Base-by-base conservation (phyloP, 176 grass and related monocot genomes). In the Neostapfia colusana region DNA sequence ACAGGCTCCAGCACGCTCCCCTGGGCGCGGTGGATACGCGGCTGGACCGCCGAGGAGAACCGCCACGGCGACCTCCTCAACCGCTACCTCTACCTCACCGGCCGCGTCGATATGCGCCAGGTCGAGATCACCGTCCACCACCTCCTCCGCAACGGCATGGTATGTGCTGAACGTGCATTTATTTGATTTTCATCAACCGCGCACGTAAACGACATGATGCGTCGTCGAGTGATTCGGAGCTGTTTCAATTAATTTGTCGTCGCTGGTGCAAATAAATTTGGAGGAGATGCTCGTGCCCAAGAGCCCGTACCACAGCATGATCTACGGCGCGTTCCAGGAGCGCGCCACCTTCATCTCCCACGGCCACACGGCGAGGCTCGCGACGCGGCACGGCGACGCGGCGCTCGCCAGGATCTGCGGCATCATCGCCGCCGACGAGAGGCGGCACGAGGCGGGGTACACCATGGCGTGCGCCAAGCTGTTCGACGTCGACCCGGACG, bases 1-100 rank as follows among this genome's bases (percentile, higher is more conserved):
- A 83, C 85, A 1, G 85, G 85, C 16, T 27, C 38, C 24, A 76
- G 78, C 56, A 0, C 8, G 8, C 70, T 69, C 42, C 77, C 84
- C 0, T 86, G 77, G 77, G 84, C 84, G 0, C 63, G 37, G 0
- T 86, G 84, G 84, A 0, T 69, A 0, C 80, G 80, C 48, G 80
- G 70, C 11, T 95, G 92, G 92, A 91, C 85, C 38, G 84, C 84
- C 38, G 84, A 81, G 65, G 79, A 82, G 78, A 87, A 76, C 61
- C 17, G 85, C 26, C 78, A 87, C 6, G 85, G 85, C 56, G 78
- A 82, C 27, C 78, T 86, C 28, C 50, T 82, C 36, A 86, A 72
- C 66, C 81, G 64, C n/a, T 86, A 82, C 27, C 36, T 86, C 15
- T 86, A 77, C 57, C 56, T 87, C 37, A 77, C 85, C 9, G 85